Evolutionary conservation across 768 basidiomycete genomes (phyloP).

Genomic region (Boletus pseudo-olivaceus): DNA sequence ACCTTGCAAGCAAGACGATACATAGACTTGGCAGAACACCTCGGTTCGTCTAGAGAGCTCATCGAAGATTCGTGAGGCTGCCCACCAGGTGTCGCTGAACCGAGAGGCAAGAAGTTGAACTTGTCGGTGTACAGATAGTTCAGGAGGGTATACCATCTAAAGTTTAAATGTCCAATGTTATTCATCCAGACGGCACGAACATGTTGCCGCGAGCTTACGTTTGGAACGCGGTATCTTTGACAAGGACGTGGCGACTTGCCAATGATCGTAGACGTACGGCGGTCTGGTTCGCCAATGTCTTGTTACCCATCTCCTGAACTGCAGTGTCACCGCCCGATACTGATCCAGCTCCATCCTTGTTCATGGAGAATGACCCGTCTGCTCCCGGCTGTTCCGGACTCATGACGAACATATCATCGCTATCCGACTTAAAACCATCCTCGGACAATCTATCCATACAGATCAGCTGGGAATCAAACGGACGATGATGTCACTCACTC

Average conservation of each 20-base stretch:
- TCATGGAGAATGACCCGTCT: background rate
- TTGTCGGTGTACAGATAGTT: slow-evolving; percentile 39
- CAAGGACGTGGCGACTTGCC: slow-evolving; percentile 17
- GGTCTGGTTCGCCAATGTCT: background rate
- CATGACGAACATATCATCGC: slow-evolving; percentile 20
- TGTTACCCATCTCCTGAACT: background rate
- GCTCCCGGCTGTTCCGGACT: slow-evolving; percentile 3
- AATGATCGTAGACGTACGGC: background rate
- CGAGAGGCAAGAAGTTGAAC: slow-evolving; percentile 32
- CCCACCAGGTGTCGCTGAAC: slow-evolving; percentile 9
- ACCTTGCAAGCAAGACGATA: slow-evolving; percentile 42
- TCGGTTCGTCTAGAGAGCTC: background rate
- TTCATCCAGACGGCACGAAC: too few species aligned
- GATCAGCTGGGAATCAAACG: background rate
- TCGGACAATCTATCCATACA: slow-evolving; percentile 7
- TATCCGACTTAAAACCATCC: slow-evolving; percentile 7
- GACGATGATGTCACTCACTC: background rate
- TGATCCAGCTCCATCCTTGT: background rate
- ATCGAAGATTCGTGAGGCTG: background rate
- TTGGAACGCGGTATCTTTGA: slow-evolving; percentile 25
- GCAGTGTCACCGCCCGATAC: background rate
- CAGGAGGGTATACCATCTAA: slow-evolving; percentile 38
- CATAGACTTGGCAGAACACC: slow-evolving; percentile 44
- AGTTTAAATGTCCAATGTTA: background rate
- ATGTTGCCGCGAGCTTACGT: slow-evolving; percentile 12